phyloP scores from a whole-genome alignment of 108 stramenopile genomes.

The Aurantiochytrium sp. region DNA sequence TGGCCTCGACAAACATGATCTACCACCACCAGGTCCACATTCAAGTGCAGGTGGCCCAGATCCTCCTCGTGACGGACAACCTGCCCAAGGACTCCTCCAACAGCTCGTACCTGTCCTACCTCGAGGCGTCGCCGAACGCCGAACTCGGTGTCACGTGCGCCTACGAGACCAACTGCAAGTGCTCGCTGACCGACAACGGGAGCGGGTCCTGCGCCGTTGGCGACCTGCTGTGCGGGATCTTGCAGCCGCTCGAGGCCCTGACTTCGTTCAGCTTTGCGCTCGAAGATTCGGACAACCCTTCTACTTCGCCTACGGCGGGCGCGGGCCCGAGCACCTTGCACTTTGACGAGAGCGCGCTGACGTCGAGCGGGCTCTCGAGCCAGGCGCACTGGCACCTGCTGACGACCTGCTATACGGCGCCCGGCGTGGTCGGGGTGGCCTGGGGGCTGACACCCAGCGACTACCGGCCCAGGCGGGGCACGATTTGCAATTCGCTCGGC shows the following conservation, averaged over 20 bases:
- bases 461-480: not conserved
- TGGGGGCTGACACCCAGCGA: not conserved
- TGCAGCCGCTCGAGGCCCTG: not conserved
- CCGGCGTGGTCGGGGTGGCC: not conserved
- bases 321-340: no score
- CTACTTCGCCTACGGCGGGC: no score
- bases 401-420: not conserved
- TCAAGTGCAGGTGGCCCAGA: not conserved
- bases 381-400: conserved; percentile 12
- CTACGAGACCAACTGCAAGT: not conserved
- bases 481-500: not conserved
- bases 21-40: not conserved
- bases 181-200: not conserved
- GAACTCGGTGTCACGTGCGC: not conserved
- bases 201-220: not conserved
- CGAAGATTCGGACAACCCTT: no score
- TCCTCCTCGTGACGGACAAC: not conserved
- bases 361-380: not conserved
- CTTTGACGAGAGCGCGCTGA: not conserved
- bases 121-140: not conserved
- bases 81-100: not conserved
- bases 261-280: not conserved
- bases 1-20: not conserved
- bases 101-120: not conserved
- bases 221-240: not conserved